These are phyloP conservation scores for Penicillium sp. DNA, from an alignment of 2,329 filamentous ascomycete genomes.

Conservation along the genomic window DNA sequence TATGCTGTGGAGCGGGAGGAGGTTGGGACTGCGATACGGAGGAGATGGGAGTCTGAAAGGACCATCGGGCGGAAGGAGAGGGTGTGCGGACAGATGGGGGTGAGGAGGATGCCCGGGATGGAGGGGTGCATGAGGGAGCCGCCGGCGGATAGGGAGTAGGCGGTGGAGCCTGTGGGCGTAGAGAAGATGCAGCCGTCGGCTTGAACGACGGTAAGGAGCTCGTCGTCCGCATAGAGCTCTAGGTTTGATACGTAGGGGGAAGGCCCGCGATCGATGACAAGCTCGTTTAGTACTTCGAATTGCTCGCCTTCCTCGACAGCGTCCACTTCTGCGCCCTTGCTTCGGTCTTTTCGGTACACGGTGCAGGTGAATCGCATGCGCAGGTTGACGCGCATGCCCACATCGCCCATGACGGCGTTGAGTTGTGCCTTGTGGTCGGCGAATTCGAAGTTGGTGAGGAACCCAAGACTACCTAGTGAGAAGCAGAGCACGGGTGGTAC, in stretches of 20 bases:
- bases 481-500: slow-evolving; percentile 93
- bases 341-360: slow-evolving; percentile 69
- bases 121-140: slow-evolving; percentile 94
- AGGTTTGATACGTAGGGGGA: slow-evolving; percentile 96
- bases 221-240: slow-evolving; percentile 92
- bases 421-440: slow-evolving; percentile 82
- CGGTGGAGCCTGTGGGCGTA: slow-evolving; percentile 89
- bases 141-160: slow-evolving; percentile 92
- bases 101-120: slow-evolving; percentile 93
- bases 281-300: slow-evolving; percentile 96
- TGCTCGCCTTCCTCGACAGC: slow-evolving; percentile 85
- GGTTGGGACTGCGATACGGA: slow-evolving; percentile 81
- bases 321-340: slow-evolving; percentile 47
- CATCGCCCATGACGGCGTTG: slow-evolving; percentile 84
- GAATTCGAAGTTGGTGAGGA: slow-evolving; percentile 96
- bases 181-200: slow-evolving; percentile 98
- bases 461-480: slow-evolving; percentile 85
- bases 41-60: slow-evolving; percentile 86
- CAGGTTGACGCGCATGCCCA: slow-evolving; percentile 94
- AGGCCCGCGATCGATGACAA: slow-evolving; percentile 95
- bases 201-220: slow-evolving; percentile 90
- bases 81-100: slow-evolving; percentile 95
- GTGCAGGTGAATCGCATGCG: slow-evolving; percentile 99
- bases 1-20: slow-evolving; percentile 89
- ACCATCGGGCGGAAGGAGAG: slow-evolving; percentile 98